Base-by-base conservation (phyloP, 73 alveolate genomes). In the Halteria grandinella region DNA sequence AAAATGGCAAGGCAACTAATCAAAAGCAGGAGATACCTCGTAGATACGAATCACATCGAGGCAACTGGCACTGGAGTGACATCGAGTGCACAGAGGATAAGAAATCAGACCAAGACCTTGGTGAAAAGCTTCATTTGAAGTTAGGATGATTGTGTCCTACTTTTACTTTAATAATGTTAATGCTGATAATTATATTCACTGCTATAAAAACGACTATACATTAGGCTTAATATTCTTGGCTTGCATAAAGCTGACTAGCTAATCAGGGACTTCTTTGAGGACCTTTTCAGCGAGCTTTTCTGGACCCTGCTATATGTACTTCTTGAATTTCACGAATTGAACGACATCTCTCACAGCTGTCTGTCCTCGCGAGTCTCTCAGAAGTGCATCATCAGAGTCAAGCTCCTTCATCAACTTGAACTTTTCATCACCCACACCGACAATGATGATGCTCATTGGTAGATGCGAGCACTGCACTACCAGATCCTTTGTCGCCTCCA, bases 381-480 rank as follows among this genome's bases (percentile, higher is more conserved):
- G 70, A 23, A 86, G 85, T 1, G 39, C 17, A 11, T 75, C 83
- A 64, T 88, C 92, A 37, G 73, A 85, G 63, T 83, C 92, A 29
- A 88, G 76, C 32, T 27, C 55, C 39, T 51, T 55, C 92, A 83
- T 88, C 58, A 62, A 63, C 15, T 41, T 32, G 50, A 88, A 88
- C 71, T 83, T 75, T 20, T 69, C 89, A 71, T 81, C 62, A 23
- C 95, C 95, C 1, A 87, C 75, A 14, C 91, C 91, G 55, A 87
- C 69, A 41, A 88, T 83, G 59, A 88, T 88, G 60, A 88, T 77
- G 79, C 90, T 83, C 66, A 88, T 57, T 29, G 95, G 95, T 39
- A 88, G 88, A 48, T 55, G 59, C 44, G 87, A 54, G 10, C 77
- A 92, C 45, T 81, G 87, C 2, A 88, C 93, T 29, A 88, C 39